phyloP scores from a whole-genome alignment of 768 basidiomycete species.

The Termitomyces sp. region DNA sequence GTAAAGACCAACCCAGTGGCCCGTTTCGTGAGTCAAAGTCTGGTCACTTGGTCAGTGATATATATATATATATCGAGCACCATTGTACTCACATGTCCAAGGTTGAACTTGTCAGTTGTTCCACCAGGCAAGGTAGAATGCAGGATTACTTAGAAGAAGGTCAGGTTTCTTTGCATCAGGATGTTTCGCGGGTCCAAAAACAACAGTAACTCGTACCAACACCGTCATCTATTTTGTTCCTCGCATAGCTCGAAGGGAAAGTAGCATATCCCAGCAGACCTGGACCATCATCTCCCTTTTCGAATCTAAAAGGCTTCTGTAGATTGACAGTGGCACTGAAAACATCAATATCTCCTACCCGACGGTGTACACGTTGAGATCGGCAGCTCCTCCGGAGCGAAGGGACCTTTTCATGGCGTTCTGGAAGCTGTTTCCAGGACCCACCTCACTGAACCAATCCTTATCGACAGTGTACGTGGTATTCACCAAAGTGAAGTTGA shows the following conservation, averaged over 20 bases:
- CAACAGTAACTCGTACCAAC: conserved; percentile 24
- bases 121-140: conserved; percentile 41
- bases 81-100: conserved; percentile 22
- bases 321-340: not conserved
- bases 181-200: not conserved
- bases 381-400: conserved; percentile 35
- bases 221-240: conserved; percentile 41
- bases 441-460: conserved; percentile 47
- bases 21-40: conserved; percentile 52
- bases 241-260: conserved; percentile 42
- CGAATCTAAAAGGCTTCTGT: conserved; percentile 17
- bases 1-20: conserved; percentile 57
- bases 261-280: conserved; percentile 51
- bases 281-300: conserved; percentile 22
- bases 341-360: conserved; percentile 26
- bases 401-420: conserved; percentile 46
- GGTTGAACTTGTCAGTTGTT: conserved; percentile 35
- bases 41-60: conserved; percentile 12
- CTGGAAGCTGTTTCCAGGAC: conserved; percentile 32
- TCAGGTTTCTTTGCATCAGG: not conserved
- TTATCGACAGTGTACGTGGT: conserved; percentile 42
- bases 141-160: conserved; percentile 18
- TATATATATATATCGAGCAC: conserved; percentile 12
- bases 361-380: conserved; percentile 50
- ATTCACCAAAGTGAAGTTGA: conserved; percentile 36